phyloP scores from a whole-genome alignment of 345 rosid species.

The Sapria himalayana region DNA sequence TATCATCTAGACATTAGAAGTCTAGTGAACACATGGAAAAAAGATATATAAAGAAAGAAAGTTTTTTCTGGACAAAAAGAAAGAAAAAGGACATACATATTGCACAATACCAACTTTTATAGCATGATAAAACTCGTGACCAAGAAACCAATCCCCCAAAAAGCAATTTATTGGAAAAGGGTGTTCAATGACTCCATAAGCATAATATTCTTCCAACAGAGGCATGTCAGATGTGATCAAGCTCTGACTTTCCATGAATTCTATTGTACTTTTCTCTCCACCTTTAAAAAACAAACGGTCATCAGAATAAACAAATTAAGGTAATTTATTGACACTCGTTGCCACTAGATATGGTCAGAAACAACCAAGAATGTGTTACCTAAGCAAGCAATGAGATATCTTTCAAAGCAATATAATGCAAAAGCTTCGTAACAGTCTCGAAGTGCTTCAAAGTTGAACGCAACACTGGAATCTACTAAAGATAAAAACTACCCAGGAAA shows the following conservation, averaged over 20 bases:
- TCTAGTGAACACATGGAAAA: slow-evolving; percentile 7
- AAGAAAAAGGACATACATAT: slow-evolving; percentile 38
- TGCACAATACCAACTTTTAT: slow-evolving; percentile 98
- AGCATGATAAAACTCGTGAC: slow-evolving; percentile 72
- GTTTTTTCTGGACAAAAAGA: not conserved
- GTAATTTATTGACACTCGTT: not conserved
- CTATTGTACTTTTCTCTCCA: slow-evolving; percentile 82
- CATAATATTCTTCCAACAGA: slow-evolving; percentile 63
- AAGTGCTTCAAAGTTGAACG: slow-evolving; percentile 82
- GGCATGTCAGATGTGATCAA: slow-evolving; percentile 48
- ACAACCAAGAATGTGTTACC: slow-evolving; percentile 24
- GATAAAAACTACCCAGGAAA: slow-evolving; percentile 58
- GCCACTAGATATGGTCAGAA: not conserved
- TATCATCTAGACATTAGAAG: slow-evolving; percentile 47
- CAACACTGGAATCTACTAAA: slow-evolving; percentile 67
- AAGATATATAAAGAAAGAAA: slow-evolving; percentile 3
- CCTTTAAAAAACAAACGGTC: slow-evolving; percentile 20
- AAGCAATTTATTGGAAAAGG: slow-evolving; percentile 70
- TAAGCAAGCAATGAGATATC: slow-evolving; percentile 94
- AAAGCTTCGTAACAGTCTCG: slow-evolving; percentile 99
- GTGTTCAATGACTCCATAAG: slow-evolving; percentile 87
- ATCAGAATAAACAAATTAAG: slow-evolving; percentile 2
- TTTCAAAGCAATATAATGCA: slow-evolving; percentile 94
- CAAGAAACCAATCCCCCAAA: slow-evolving; percentile 71
- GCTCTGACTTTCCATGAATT: slow-evolving; percentile 76